phyloP scores from a whole-genome alignment of 2,329 filamentous ascomycete species.

The Trichoderma citrinoviride region DNA sequence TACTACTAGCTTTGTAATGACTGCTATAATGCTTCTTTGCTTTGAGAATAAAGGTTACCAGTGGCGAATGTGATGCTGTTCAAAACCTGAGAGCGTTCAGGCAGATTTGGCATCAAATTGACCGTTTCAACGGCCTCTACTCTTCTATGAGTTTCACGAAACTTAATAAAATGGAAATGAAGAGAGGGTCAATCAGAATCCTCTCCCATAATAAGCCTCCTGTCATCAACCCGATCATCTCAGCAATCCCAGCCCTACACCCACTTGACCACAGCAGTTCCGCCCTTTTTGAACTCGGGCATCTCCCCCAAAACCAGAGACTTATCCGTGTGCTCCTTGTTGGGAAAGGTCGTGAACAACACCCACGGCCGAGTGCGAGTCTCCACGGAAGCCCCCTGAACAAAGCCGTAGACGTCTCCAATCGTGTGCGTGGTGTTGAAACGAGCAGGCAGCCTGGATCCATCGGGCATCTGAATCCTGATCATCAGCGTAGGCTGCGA shows the following conservation, averaged over 20 bases:
- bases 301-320: constrained; percentile 56
- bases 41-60: not conserved
- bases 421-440: constrained; percentile 81
- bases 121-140: constrained; percentile 1
- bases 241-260: constrained; percentile 27
- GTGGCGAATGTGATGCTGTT: not conserved
- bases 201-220: not conserved
- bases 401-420: constrained; percentile 73
- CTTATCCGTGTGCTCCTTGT: constrained; percentile 74
- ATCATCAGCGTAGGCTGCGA: constrained; percentile 67
- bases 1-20: not conserved
- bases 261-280: constrained; percentile 64
- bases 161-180: not conserved
- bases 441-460: constrained; percentile 70
- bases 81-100: not conserved
- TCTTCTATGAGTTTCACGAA: constrained; percentile 18
- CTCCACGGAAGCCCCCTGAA: constrained; percentile 60
- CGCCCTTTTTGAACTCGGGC: constrained; percentile 63
- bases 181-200: too few relatives aligned
- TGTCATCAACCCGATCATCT: not conserved
- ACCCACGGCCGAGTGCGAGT: constrained; percentile 63
- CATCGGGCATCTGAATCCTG: constrained; percentile 75
- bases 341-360: constrained; percentile 79
- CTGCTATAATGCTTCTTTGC: not conserved
- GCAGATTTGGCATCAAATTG: not conserved